Evolutionary conservation across 805 yeast species (phyloP).

Genomic region (Pichia californica): DNA sequence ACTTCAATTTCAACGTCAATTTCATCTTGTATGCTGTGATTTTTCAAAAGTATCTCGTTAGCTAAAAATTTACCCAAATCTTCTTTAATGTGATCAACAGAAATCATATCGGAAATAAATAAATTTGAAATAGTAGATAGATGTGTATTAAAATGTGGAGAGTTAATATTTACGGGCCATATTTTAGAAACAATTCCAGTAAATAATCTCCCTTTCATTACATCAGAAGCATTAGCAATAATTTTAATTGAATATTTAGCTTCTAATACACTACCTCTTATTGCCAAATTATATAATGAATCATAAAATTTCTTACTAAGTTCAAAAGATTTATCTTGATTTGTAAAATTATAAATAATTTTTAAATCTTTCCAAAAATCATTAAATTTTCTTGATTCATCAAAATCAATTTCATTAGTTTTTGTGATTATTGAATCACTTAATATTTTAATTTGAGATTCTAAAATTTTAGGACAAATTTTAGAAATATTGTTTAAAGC

Average conservation of each 20-base stretch:
- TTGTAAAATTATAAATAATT: constrained; percentile 54
- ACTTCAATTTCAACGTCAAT: too few relatives aligned
- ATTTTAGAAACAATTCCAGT: constrained; percentile 34
- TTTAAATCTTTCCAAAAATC: constrained; percentile 39
- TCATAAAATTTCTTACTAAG: constrained; percentile 38
- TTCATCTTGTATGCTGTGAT: constrained; percentile 32
- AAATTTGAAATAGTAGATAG: constrained; percentile 57
- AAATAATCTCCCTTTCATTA: constrained; percentile 32
- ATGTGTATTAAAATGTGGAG: constrained; percentile 43
- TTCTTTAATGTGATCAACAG: constrained; percentile 44
- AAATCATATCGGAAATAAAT: constrained; percentile 39
- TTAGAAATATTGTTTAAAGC: constrained; percentile 53
- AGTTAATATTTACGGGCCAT: constrained; percentile 44
- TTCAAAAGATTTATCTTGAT: constrained; percentile 16
- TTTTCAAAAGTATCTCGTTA: constrained; percentile 53
- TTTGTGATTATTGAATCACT: constrained; percentile 20
- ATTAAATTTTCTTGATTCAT: not conserved
- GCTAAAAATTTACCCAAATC: constrained; percentile 56
- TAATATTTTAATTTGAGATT: constrained; percentile 49
- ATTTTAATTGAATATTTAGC: constrained; percentile 61
- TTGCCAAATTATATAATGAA: constrained; percentile 40
- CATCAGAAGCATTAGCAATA: constrained; percentile 38
- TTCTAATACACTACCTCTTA: constrained; percentile 49
- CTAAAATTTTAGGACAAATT: constrained; percentile 57
- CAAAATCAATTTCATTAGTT: not conserved